These are phyloP conservation scores for Escallonia rubra DNA, from an alignment of 129 eudicot genomes.

Conservation along the genomic window DNA sequence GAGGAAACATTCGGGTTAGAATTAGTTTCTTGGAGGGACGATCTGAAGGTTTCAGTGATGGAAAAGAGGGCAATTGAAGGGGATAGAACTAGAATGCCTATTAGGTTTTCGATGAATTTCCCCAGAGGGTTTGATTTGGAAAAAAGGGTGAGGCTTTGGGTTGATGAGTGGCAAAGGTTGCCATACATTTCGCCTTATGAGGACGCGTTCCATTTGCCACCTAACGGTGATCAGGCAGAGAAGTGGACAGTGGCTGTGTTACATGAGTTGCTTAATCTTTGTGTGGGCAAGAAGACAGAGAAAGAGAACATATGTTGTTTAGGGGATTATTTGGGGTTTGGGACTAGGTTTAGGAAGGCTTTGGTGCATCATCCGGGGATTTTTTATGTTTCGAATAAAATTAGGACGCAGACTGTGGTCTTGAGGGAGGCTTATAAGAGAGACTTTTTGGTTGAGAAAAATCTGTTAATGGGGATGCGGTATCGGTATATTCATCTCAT, in stretches of 20 bases:
- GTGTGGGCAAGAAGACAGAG: slow-evolving; percentile 74
- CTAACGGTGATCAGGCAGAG: slow-evolving; percentile 80
- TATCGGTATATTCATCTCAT: slow-evolving; percentile 74
- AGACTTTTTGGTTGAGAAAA: slow-evolving; percentile 51
- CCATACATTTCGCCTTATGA: slow-evolving; percentile 93
- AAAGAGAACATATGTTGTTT: slow-evolving; percentile 45
- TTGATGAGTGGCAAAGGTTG: slow-evolving; percentile 70
- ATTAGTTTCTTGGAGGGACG: slow-evolving; percentile 61
- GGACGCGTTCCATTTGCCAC: slow-evolving; percentile 76
- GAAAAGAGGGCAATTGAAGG: slow-evolving; percentile 28
- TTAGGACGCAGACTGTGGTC: slow-evolving; percentile 87
- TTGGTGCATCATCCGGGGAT: slow-evolving; percentile 82
- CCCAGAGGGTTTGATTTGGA: slow-evolving; percentile 83
- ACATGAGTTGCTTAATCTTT: slow-evolving; percentile 72
- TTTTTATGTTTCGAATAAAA: slow-evolving; percentile 82
- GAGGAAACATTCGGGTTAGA: slow-evolving; percentile 55
- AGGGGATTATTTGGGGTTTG: slow-evolving; percentile 82
- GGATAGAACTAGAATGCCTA: slow-evolving; percentile 20
- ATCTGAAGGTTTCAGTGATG: slow-evolving; percentile 50
- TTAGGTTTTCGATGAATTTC: slow-evolving; percentile 52
- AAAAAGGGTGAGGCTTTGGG: slow-evolving; percentile 70
- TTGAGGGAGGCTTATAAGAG: slow-evolving; percentile 74
- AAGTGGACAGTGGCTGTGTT: slow-evolving; percentile 76
- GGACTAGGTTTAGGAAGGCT: slow-evolving; percentile 71
- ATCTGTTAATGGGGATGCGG: slow-evolving; percentile 72